Conservation (phyloP, 306 rosid species). For the Corylus avellana region DNA sequence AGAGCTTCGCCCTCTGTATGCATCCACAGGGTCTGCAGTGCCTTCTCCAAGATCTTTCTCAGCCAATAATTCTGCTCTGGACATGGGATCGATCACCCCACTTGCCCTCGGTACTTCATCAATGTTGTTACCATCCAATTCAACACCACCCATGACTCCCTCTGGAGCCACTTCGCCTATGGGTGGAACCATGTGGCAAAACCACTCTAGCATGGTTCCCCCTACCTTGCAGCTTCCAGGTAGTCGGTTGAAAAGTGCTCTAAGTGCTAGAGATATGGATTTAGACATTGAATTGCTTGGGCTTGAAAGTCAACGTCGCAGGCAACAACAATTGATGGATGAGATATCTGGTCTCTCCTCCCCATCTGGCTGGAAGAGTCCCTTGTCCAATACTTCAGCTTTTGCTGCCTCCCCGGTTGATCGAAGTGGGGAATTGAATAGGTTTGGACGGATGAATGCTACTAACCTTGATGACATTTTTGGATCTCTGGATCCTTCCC, state of each 20-base stretch:
- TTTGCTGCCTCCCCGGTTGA: slow-evolving; percentile 41
- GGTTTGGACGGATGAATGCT: slow-evolving; percentile 53
- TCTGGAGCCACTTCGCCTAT: slow-evolving; percentile 56
- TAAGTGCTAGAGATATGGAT: slow-evolving; percentile 53
- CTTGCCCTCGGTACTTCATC: slow-evolving; percentile 54
- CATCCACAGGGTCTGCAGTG: slow-evolving; percentile 84
- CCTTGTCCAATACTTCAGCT: slow-evolving; percentile 41
- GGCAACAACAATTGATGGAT: slow-evolving; percentile 59
- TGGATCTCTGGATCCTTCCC: slow-evolving; percentile 51
- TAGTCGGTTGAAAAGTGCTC: slow-evolving; percentile 61
- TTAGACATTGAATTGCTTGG: slow-evolving; percentile 48
- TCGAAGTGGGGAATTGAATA: slow-evolving; percentile 44
- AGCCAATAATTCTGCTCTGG: slow-evolving; percentile 37
- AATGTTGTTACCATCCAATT: slow-evolving; percentile 41
- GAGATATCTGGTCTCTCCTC: slow-evolving; percentile 54
- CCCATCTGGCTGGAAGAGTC: slow-evolving; percentile 58
- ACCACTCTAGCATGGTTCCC: slow-evolving; percentile 45
- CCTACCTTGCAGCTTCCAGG: slow-evolving; percentile 62
- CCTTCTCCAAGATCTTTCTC: slow-evolving; percentile 71
- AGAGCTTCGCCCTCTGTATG: slow-evolving; percentile 86
- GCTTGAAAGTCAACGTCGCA: slow-evolving; percentile 45
- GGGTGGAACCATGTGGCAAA: slow-evolving; percentile 55
- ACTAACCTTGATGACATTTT: slow-evolving; percentile 64
- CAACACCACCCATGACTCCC: slow-evolving; percentile 67
- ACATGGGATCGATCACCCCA: slow-evolving; percentile 54